These are phyloP conservation scores for Neofusicoccum kwambonambiense DNA, from an alignment of 2,329 filamentous ascomycete species.

Conservation along the genomic window DNA sequence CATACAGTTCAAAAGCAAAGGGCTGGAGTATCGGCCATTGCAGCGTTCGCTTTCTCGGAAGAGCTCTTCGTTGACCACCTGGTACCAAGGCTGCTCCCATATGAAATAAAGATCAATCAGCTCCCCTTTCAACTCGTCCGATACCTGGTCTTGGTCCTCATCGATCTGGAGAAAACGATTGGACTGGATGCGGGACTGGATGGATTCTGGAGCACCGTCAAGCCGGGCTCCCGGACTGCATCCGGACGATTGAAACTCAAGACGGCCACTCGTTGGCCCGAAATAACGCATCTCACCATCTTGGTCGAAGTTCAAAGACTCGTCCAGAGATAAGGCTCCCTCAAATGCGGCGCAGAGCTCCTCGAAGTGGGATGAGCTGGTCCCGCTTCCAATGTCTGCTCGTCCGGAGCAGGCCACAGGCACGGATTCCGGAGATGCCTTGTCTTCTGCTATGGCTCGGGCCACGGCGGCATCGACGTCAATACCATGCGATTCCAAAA, in stretches of 20 bases:
- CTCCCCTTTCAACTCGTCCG: slow-evolving; percentile 29
- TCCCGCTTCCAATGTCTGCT: neutral
- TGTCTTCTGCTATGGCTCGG: neutral
- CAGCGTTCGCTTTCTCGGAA: slow-evolving; percentile 32
- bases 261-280: slow-evolving; percentile 37
- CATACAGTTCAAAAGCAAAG: slow-evolving; percentile 35
- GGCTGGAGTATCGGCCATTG: slow-evolving; percentile 32
- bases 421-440: neutral
- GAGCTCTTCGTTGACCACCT: slow-evolving; percentile 36
- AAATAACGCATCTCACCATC: slow-evolving; percentile 39
- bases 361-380: slow-evolving; percentile 21
- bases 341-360: slow-evolving; percentile 28
- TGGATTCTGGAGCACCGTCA: neutral
- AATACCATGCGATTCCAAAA: slow-evolving; percentile 31
- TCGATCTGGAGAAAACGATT: neutral
- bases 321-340: slow-evolving; percentile 36
- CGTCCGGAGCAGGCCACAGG: neutral
- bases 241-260: slow-evolving; percentile 29
- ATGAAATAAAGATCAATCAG: slow-evolving; percentile 37
- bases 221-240: neutral
- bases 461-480: slow-evolving; percentile 29
- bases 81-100: slow-evolving; percentile 40
- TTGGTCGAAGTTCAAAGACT: slow-evolving; percentile 36
- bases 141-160: slow-evolving; percentile 6
- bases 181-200: neutral